Conservation (phyloP, 371 early-diverging fungal species). For the Syncephalastrum sp. region DNA sequence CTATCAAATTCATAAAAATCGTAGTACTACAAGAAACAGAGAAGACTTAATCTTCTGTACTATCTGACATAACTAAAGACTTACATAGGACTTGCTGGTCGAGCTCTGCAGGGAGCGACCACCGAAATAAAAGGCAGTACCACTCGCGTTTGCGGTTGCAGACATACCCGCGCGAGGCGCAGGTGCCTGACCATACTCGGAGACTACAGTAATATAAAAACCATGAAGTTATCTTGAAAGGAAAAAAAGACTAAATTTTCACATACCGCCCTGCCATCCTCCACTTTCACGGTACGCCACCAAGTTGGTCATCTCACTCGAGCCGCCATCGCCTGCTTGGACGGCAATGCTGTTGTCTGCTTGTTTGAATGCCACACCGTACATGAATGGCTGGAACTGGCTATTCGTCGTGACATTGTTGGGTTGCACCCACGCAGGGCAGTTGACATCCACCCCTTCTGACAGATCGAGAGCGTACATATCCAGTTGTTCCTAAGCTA, state of each 20-base stretch:
- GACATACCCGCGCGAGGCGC: constrained; percentile 15
- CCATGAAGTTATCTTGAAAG: background rate
- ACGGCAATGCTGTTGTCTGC: constrained; percentile 6
- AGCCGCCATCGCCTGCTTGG: constrained; percentile 16
- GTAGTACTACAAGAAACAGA: constrained; percentile 12
- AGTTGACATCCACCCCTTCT: constrained; percentile 7
- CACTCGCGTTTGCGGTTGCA: constrained; percentile 11
- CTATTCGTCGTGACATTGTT: constrained; percentile 2
- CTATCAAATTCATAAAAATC: constrained; percentile 21
- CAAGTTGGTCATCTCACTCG: constrained; percentile 4
- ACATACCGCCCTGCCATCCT: constrained; percentile 12
- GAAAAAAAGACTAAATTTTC: constrained; percentile 4
- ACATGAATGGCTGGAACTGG: constrained; percentile 15
- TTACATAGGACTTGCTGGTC: constrained; percentile 2
- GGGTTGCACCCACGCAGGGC: constrained; percentile 8
- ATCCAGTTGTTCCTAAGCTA: background rate
- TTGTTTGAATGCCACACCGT: constrained; percentile 14
- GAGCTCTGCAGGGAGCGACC: constrained; percentile 9
- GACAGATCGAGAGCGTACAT: constrained; percentile 11
- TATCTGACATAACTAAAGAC: background rate
- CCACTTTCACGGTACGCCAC: constrained; percentile 8
- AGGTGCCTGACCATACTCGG: constrained; percentile 10
- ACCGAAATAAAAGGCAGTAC: constrained; percentile 18
- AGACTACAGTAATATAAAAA: constrained; percentile 1
- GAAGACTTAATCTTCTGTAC: background rate